Evolutionary conservation across 352 stramenopile genomes (phyloP), one percentile per base, ranked within the genome.

Genomic region (Blastocystis sp.): DNA sequence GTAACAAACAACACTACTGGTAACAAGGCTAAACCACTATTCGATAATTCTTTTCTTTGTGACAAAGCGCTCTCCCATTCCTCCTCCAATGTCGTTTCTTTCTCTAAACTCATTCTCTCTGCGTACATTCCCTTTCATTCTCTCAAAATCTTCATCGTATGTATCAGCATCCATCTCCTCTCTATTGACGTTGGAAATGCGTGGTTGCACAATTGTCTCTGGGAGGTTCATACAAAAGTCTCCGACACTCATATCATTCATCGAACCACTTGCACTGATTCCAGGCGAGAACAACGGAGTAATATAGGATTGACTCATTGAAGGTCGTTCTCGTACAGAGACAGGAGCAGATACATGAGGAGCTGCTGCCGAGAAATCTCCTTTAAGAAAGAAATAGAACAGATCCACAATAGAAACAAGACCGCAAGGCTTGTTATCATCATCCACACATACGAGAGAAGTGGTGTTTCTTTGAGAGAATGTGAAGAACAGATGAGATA

Each of bases 371-470:
- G 71, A 27, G 49, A 83, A 83, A 43, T 83, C 71, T 5, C 71
- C 71, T 39, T 83, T 83, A 21, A 83, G 71, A 32, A 83, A 83
- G 35, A 83, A 83, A n/a, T 51, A 37, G 71, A 83, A 83, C 5
- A 83, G 54, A 43, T 83, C 71, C 24, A 83, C 46, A 42, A 83
- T 83, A 21, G 71, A 83, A 5, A 66, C 71, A 37, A 83, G 27
- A 21, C 71, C 71, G 35, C 71, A 83, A 3, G 71, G 71, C 19
- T 65, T 63, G 19, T 83, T 57, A 7, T 39, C 19, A 27, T 83
- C 71, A 42, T 83, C 49, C 12, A 83, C 51, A 49, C 71, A 83
- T 6, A 83, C 49, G 7, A 83, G 54, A 37, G 71, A 83, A 42
- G 71, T 65, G 12, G 71, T 83, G 32, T 83, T 83, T 61, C 49